Evolutionary conservation across 2,329 filamentous ascomycete species (phyloP).

Genomic region (Sporothrix brunneoviolacea): DNA sequence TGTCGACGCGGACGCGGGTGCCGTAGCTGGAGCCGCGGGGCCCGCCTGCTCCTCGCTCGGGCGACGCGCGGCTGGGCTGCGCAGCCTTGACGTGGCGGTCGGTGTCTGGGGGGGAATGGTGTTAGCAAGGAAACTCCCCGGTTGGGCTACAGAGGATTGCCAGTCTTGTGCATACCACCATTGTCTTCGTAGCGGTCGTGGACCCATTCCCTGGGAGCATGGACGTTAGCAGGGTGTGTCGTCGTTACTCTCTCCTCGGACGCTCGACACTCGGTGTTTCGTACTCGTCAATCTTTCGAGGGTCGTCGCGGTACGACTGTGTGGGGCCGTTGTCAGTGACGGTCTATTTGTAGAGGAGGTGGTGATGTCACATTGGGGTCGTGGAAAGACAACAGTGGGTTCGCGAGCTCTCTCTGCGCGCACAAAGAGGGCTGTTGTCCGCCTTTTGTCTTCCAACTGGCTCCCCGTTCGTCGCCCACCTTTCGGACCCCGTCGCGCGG

Average conservation of each 20-base stretch:
- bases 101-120: neutral
- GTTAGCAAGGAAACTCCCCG: too few relatives aligned
- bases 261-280: slow-evolving; percentile 20
- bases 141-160: too few relatives aligned
- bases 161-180: too few relatives aligned
- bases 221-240: neutral
- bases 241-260: too few relatives aligned
- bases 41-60: too few relatives aligned
- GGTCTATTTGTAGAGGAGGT: slow-evolving; percentile 9
- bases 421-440: too few relatives aligned
- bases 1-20: slow-evolving; percentile 75
- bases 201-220: slow-evolving; percentile 71
- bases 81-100: neutral
- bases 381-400: too few relatives aligned
- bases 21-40: slow-evolving; percentile 29
- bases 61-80: slow-evolving; percentile 5
- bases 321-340: slow-evolving; percentile 31
- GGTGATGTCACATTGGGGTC: too few relatives aligned
- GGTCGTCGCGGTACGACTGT: slow-evolving; percentile 56
- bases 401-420: too few relatives aligned
- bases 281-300: slow-evolving; percentile 64
- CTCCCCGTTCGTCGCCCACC: slow-evolving; percentile 43
- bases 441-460: neutral
- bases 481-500: slow-evolving; percentile 87
- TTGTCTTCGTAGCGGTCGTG: slow-evolving; percentile 83